Conservation (phyloP, 2,329 filamentous ascomycete species). For the Microdochium bolleyi region DNA sequence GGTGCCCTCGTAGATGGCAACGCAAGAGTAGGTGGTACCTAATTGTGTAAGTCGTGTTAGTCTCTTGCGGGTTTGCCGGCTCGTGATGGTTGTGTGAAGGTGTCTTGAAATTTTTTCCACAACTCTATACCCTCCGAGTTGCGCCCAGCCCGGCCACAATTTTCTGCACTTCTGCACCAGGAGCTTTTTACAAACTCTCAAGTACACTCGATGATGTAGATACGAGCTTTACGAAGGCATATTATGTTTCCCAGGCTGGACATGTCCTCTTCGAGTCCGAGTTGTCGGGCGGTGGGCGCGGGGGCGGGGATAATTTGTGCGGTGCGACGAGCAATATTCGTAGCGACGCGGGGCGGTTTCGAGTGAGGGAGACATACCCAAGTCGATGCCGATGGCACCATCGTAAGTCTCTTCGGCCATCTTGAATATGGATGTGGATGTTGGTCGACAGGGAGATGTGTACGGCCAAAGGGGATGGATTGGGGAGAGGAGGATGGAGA, state of each 20-base stretch:
- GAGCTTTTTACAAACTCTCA: background rate
- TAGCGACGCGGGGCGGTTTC: constrained; percentile 4
- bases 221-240: background rate
- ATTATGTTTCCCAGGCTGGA: background rate
- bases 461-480: background rate
- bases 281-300: background rate
- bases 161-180: background rate
- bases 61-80: constrained; percentile 1
- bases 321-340: background rate
- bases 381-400: constrained; percentile 99
- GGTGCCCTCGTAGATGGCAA: constrained; percentile 97
- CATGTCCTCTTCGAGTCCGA: background rate
- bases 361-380: constrained; percentile 57
- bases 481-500: constrained; percentile 10
- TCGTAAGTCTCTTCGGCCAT: constrained; percentile 99
- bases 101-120: background rate
- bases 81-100: constrained; percentile 3
- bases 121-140: too few species aligned
- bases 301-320: background rate
- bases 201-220: background rate
- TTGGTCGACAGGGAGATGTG: constrained; percentile 5
- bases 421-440: constrained; percentile 32
- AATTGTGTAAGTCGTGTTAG: constrained; percentile 11
- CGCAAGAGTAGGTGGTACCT: constrained; percentile 99
- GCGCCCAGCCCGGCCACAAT: too few species aligned